phyloP scores from a whole-genome alignment of 2,329 filamentous ascomycete genomes.

The Clonostachys byssicola region DNA sequence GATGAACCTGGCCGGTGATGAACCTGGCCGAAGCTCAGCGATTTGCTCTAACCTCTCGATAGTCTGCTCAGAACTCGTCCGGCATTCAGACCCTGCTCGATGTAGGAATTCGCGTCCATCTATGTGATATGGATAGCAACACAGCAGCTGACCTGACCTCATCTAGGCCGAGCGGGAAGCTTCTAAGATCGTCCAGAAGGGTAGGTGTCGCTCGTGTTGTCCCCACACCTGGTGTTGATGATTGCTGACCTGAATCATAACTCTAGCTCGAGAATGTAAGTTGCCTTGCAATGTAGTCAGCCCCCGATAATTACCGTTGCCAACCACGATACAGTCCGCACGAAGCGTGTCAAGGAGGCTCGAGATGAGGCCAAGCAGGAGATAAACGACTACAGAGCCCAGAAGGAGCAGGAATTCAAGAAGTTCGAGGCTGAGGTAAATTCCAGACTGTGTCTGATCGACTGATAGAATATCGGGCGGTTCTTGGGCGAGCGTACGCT shows the following conservation, averaged over 20 bases:
- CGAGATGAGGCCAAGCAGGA: constrained; percentile 96
- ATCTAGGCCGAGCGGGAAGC: constrained; percentile 90
- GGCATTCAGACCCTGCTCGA: constrained; percentile 99
- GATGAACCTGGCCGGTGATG: too few species aligned
- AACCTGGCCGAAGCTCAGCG: too few species aligned
- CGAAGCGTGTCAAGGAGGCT: constrained; percentile 95
- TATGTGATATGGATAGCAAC: neutral
- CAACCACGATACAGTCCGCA: constrained; percentile 49
- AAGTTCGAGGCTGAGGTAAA: constrained; percentile 75
- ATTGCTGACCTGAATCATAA: constrained; percentile 15
- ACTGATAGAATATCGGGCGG: neutral
- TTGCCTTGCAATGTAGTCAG: constrained; percentile 3
- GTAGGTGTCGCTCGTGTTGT: constrained; percentile 40
- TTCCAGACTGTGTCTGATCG: neutral
- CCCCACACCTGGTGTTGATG: constrained; percentile 4
- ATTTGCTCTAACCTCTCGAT: constrained; percentile 5
- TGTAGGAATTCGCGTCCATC: constrained; percentile 50
- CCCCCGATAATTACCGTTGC: neutral
- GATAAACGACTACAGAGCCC: constrained; percentile 84
- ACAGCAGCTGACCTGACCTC: too few species aligned
- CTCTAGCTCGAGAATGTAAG: constrained; percentile 81
- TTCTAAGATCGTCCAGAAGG: constrained; percentile 98
- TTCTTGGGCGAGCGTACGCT: neutral
- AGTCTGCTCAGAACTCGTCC: constrained; percentile 98
- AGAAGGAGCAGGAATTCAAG: constrained; percentile 94